These are phyloP conservation scores for Marchantia polymorpha DNA, from an alignment of 225 moss, liverwort and hornwort species.

Conservation along the genomic window DNA sequence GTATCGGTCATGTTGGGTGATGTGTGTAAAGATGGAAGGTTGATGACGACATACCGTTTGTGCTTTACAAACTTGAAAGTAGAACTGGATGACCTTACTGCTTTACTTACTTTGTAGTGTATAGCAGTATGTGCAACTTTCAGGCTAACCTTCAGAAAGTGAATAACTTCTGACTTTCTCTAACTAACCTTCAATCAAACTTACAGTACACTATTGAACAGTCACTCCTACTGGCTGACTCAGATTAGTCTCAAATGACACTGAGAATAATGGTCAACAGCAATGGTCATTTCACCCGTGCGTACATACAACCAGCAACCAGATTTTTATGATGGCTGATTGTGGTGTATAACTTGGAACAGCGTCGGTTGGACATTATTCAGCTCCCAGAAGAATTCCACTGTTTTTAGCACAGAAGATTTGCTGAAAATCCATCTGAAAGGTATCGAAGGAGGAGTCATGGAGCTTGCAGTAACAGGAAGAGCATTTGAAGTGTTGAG, in stretches of 20 bases:
- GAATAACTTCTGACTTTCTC: no score
- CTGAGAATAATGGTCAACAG: no score
- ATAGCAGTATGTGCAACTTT: no score
- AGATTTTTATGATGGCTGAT: not conserved
- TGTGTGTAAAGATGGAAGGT: constrained; percentile 66
- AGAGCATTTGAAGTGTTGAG: constrained; percentile 64
- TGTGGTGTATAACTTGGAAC: not conserved
- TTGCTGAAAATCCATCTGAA: constrained; percentile 53
- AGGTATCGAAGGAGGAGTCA: constrained; percentile 57
- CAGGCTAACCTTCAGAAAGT: no score
- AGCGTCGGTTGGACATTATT: constrained; percentile 66
- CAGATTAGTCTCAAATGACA: no score
- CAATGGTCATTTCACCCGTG: no score
- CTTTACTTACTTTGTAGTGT: no score
- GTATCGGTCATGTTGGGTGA: constrained; percentile 68
- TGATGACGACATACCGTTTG: not conserved
- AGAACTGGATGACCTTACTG: no score
- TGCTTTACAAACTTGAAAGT: no score
- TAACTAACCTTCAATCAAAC: no score
- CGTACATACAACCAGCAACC: not conserved
- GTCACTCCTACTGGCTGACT: no score
- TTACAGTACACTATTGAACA: no score
- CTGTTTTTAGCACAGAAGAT: constrained; percentile 56
- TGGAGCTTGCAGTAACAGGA: constrained; percentile 86
- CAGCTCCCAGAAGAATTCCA: constrained; percentile 45